Conservation (phyloP, 2,329 filamentous ascomycete genomes). For the Trichoderma sp. region DNA sequence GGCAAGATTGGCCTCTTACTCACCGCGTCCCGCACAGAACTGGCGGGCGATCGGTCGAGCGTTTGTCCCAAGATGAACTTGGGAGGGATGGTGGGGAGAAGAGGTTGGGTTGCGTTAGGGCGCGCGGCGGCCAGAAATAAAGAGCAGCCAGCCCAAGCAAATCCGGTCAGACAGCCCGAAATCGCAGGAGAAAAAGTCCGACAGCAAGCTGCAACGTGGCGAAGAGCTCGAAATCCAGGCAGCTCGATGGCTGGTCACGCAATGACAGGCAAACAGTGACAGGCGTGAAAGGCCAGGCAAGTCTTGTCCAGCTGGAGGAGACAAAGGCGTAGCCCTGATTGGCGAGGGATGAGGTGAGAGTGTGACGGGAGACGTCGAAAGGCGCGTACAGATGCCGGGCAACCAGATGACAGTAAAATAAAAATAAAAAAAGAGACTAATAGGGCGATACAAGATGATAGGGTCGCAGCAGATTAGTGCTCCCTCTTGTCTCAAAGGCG, state of each 20-base stretch:
- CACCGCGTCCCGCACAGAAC: conserved; percentile 51
- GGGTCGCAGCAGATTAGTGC: background rate
- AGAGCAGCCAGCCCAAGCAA: conserved; percentile 12
- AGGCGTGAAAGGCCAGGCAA: background rate
- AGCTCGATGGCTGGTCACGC: conserved; percentile 4
- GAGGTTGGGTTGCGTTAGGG: conserved; percentile 14
- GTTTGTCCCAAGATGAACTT: conserved; percentile 34
- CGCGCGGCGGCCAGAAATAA: conserved; percentile 11
- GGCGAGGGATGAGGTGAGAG: conserved; percentile 17
- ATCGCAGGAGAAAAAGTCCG: background rate
- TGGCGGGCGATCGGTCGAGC: conserved; percentile 48
- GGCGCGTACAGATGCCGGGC: conserved; percentile 18
- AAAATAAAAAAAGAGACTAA: background rate
- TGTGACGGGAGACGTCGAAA: background rate
- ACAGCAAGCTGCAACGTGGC: background rate
- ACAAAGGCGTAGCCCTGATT: background rate
- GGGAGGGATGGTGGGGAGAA: conserved; percentile 29
- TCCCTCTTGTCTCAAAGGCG: conserved; percentile 26
- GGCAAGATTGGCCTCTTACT: conserved; percentile 47
- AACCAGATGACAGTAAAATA: background rate
- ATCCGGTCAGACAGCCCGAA: conserved; percentile 9
- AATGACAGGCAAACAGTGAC: conserved; percentile 15
- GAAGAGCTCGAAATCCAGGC: background rate
- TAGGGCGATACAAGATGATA: conserved; percentile 22
- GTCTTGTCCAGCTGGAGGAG: background rate